These are phyloP conservation scores for Aphanoascus verrucosus DNA, from an alignment of 2,329 filamentous ascomycete species.

Conservation along the genomic window DNA sequence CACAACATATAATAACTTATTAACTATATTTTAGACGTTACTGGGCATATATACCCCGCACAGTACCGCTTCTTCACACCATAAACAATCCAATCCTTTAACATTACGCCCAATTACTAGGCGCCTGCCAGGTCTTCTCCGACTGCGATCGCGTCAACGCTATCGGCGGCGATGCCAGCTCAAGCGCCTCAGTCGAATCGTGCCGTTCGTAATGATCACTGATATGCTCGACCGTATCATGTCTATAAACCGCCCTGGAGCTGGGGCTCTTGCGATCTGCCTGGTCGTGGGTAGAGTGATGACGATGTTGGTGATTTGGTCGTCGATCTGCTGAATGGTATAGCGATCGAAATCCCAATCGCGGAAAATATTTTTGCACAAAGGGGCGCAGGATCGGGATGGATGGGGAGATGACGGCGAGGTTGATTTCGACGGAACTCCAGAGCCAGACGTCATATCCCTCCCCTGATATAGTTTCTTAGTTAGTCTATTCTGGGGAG, in stretches of 20 bases:
- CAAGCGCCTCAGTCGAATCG: not conserved
- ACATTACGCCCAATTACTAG: not conserved
- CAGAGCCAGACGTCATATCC: constrained; percentile 19
- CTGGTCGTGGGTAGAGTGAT: not conserved
- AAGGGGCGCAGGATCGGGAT: constrained; percentile 17
- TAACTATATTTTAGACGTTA: no score
- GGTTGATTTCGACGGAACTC: constrained; percentile 18
- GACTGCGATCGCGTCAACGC: not conserved
- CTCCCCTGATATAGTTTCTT: constrained; percentile 11
- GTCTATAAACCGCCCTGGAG: constrained; percentile 11
- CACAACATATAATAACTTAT: no score
- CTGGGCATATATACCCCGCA: no score
- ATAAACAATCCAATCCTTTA: no score
- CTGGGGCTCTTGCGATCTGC: not conserved
- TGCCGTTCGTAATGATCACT: not conserved
- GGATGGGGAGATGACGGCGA: constrained; percentile 19
- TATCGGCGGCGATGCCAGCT: not conserved
- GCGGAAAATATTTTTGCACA: constrained; percentile 14
- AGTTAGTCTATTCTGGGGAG: not conserved
- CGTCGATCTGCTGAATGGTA: not conserved
- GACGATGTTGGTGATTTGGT: not conserved
- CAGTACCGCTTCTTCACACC: no score
- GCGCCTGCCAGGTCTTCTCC: no score
- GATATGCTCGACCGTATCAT: constrained; percentile 12
- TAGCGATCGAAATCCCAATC: constrained; percentile 12